These are phyloP conservation scores for Sonneratia caseolaris DNA, from an alignment of 345 rosid species.

Conservation along the genomic window DNA sequence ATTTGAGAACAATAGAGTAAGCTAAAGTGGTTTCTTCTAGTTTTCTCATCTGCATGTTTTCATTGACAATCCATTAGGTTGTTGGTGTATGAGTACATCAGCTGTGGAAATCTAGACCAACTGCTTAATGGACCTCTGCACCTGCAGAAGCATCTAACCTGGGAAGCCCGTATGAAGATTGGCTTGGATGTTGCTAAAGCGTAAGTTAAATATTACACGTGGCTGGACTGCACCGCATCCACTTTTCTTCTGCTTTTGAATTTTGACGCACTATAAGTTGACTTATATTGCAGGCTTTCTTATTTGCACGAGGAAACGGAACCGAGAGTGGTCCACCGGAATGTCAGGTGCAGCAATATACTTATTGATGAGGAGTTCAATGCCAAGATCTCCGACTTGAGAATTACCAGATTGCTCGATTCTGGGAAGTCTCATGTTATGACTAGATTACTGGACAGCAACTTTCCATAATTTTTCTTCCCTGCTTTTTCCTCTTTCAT, in stretches of 20 bases:
- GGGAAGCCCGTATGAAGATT: constrained; percentile 85
- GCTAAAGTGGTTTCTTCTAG: neutral
- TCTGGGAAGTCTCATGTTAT: constrained; percentile 77
- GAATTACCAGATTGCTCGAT: constrained; percentile 83
- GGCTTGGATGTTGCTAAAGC: constrained; percentile 89
- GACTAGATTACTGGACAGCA: constrained; percentile 81
- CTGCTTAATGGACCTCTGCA: constrained; percentile 83
- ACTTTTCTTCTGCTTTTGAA: constrained; percentile 1
- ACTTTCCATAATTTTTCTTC: constrained; percentile 61
- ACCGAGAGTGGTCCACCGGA: constrained; percentile 94
- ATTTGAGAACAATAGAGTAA: neutral
- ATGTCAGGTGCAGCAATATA: constrained; percentile 91
- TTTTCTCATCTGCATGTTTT: neutral
- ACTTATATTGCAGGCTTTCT: constrained; percentile 44
- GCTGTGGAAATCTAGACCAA: constrained; percentile 87
- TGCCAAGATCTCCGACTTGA: constrained; percentile 88
- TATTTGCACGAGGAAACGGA: constrained; percentile 95
- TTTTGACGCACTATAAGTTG: constrained; percentile 6
- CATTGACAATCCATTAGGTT: constrained; percentile 27
- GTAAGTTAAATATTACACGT: constrained; percentile 29
- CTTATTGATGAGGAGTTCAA: constrained; percentile 70
- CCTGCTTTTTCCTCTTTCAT: neutral
- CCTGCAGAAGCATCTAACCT: constrained; percentile 64
- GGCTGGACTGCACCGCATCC: constrained; percentile 1
- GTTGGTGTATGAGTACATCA: constrained; percentile 79